These are phyloP conservation scores for Schoenoplectus triqueter DNA, from an alignment of 202 grass and related monocot genomes.

Conservation along the genomic window DNA sequence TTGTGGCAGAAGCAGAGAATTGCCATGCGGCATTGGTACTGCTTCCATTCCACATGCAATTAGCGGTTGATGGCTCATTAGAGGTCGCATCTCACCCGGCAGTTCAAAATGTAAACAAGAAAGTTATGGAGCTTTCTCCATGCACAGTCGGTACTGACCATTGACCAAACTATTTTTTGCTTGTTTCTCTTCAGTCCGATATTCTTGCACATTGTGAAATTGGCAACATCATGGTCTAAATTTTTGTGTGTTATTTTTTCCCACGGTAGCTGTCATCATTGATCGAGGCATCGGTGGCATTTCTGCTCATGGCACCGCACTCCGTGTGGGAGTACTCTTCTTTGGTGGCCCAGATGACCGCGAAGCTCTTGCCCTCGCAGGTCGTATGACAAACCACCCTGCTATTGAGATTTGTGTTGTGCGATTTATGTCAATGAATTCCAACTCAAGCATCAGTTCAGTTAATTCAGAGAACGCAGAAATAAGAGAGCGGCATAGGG, in stretches of 20 bases:
- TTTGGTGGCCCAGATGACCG: conserved; percentile 73
- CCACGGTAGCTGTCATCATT: conserved; percentile 44
- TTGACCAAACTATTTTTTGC: not conserved
- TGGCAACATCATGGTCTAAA: not conserved
- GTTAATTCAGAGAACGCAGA: conserved; percentile 43
- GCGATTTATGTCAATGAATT: conserved; percentile 49
- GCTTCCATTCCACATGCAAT: conserved; percentile 83
- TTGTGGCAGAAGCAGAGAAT: conserved; percentile 56
- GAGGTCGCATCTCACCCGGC: conserved; percentile 50
- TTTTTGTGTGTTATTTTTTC: conserved; percentile 2
- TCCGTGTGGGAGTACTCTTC: conserved; percentile 61
- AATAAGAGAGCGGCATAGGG: conserved; percentile 48
- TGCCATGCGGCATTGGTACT: conserved; percentile 62
- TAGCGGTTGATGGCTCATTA: conserved; percentile 65
- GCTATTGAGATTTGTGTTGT: conserved; percentile 54
- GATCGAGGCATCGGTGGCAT: conserved; percentile 54
- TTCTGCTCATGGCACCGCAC: not conserved
- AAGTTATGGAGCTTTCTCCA: conserved; percentile 46
- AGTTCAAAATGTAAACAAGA: conserved; percentile 53
- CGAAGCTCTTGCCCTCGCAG: conserved; percentile 55
- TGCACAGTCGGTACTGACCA: conserved; percentile 57
- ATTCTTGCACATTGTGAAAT: not conserved
- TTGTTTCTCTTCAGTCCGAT: conserved; percentile 25
- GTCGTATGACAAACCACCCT: conserved; percentile 60
- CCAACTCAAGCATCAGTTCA: conserved; percentile 33